Percentiles rank a stretch among this genome's conserved stretches.
Conservation (phyloP, 2,329 filamentous ascomycete genomes). For the Fusarium proliferatum region DNA sequence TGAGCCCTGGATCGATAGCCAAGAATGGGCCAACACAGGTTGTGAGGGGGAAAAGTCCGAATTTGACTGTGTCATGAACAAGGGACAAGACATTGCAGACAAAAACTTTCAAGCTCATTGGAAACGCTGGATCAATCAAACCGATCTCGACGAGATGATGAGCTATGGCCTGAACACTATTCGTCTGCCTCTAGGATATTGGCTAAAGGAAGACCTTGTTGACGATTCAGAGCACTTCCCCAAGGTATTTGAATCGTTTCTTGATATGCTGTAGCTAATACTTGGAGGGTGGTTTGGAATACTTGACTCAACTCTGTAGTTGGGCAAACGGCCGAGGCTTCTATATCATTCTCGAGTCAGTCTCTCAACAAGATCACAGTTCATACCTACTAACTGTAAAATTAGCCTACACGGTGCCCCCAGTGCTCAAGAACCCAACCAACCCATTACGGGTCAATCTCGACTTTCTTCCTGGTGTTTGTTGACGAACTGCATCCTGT, state of each 20-base stretch:
- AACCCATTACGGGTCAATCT: slow-evolving; percentile 60
- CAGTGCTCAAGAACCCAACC: slow-evolving; percentile 58
- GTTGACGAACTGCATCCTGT: background rate
- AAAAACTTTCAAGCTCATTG: slow-evolving; percentile 62
- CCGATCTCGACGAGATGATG: slow-evolving; percentile 62
- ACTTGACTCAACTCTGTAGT: slow-evolving; percentile 58
- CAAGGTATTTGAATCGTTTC: slow-evolving; percentile 19
- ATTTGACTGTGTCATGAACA: slow-evolving; percentile 63
- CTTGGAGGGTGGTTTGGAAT: slow-evolving; percentile 53
- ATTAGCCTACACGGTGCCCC: slow-evolving; percentile 60
- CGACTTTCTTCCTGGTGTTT: slow-evolving; percentile 28
- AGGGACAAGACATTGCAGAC: slow-evolving; percentile 60
- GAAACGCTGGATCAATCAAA: slow-evolving; percentile 60
- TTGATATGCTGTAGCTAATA: background rate
- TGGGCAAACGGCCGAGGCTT: slow-evolving; percentile 61
- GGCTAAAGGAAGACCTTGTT: slow-evolving; percentile 63
- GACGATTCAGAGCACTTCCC: slow-evolving; percentile 63
- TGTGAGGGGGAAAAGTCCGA: slow-evolving; percentile 59
- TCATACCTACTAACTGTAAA: background rate
- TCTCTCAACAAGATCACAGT: fast-evolving
- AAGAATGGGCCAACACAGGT: slow-evolving; percentile 60
- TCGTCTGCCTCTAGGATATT: slow-evolving; percentile 66
- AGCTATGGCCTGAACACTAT: slow-evolving; percentile 64
- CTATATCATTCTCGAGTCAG: slow-evolving; percentile 63
- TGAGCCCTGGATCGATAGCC: slow-evolving; percentile 64